Conservation (phyloP, 371 early-diverging fungal genomes). For the Haplosporangium sp. region DNA sequence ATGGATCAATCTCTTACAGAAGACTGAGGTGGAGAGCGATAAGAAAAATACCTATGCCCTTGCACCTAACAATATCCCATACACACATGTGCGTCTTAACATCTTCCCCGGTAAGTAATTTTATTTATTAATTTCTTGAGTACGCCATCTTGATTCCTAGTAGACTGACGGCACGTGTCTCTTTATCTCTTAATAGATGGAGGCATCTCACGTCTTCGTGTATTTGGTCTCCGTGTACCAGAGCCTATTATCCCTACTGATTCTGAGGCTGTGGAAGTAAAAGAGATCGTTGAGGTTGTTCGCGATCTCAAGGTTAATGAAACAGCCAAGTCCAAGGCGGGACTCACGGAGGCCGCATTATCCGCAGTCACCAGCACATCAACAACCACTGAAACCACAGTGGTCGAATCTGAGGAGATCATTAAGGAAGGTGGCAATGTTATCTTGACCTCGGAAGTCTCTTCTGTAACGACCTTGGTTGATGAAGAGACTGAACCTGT, state of each 20-base stretch:
- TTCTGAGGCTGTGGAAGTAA: slow-evolving; percentile 15
- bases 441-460: slow-evolving; percentile 26
- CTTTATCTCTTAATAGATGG: slow-evolving; percentile 31
- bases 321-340: slow-evolving; percentile 6
- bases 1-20: slow-evolving; percentile 46
- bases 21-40: slow-evolving; percentile 38
- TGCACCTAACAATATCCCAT: slow-evolving; percentile 10
- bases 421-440: slow-evolving; percentile 13
- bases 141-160: not conserved
- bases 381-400: slow-evolving; percentile 9
- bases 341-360: not conserved
- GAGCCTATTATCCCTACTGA: slow-evolving; percentile 19
- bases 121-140: not conserved
- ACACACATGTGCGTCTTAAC: slow-evolving; percentile 53
- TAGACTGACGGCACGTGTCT: not conserved
- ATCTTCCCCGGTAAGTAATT: slow-evolving; percentile 47
- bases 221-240: slow-evolving; percentile 44
- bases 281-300: slow-evolving; percentile 16
- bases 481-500: slow-evolving; percentile 29
- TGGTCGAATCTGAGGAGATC: slow-evolving; percentile 10
- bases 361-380: not conserved
- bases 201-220: slow-evolving; percentile 52
- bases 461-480: slow-evolving; percentile 40
- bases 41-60: slow-evolving; percentile 43
- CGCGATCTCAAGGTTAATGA: slow-evolving; percentile 32